Percentiles rank a stretch among this genome's conserved stretches.
These are phyloP conservation scores for Olyra latifolia DNA, from an alignment of 176 grass and related monocot species.

Conservation along the genomic window DNA sequence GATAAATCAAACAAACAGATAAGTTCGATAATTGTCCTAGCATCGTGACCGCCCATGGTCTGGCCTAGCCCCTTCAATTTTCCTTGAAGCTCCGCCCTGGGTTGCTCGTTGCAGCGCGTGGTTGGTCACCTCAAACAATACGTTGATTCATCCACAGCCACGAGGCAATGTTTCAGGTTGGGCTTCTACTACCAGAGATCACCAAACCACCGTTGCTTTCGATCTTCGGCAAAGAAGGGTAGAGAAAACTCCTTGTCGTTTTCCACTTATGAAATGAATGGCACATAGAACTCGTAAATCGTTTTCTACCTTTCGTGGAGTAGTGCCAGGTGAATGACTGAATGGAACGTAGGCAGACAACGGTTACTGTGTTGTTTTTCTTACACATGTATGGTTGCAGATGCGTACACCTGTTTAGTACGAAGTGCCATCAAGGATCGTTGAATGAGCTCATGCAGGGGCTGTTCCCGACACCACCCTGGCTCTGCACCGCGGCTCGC, in stretches of 20 bases:
- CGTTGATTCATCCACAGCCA: too few species aligned
- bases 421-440: neutral
- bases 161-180: neutral
- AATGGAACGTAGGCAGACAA: neutral
- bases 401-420: neutral
- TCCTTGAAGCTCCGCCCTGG: too few species aligned
- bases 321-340: neutral
- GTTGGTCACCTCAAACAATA: too few species aligned
- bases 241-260: constrained; percentile 16
- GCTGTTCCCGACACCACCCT: too few species aligned
- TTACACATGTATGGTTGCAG: neutral
- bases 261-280: constrained; percentile 21
- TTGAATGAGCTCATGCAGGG: too few species aligned
- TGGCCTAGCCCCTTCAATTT: too few species aligned
- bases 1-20: too few species aligned
- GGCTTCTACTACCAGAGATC: neutral
- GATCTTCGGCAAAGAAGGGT: constrained; percentile 25
- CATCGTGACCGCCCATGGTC: too few species aligned
- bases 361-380: neutral
- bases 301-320: neutral
- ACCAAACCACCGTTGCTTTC: constrained; percentile 11
- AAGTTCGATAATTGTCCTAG: too few species aligned
- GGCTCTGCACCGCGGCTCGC: too few species aligned
- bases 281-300: neutral
- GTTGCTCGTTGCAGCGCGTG: too few species aligned